phyloP scores from a whole-genome alignment of 1,284 basidiomycete species.

The Anthracocystis walkeri region DNA sequence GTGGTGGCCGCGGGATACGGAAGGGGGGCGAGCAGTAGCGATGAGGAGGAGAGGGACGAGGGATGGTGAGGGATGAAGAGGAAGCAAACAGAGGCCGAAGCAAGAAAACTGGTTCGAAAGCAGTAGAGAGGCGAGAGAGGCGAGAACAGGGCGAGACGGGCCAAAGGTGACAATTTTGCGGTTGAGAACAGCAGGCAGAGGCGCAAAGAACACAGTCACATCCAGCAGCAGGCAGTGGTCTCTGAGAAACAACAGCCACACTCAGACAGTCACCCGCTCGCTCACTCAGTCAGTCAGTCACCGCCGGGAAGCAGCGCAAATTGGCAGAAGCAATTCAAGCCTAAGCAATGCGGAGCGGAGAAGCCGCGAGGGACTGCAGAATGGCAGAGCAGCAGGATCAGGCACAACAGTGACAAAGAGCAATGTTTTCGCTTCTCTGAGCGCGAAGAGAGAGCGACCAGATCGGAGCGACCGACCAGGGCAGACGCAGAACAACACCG shows the following conservation, averaged over 20 bases:
- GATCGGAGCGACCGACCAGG: slow-evolving; percentile 13
- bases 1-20: slow-evolving; percentile 2
- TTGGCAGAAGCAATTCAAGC: background rate
- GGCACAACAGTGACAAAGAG: slow-evolving; percentile 3
- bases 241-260: too few species aligned
- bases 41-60: slow-evolving; percentile 6
- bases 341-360: background rate
- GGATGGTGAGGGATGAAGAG: background rate
- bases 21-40: background rate
- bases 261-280: too few species aligned
- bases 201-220: too few species aligned
- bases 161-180: too few species aligned
- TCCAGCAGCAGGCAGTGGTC: too few species aligned
- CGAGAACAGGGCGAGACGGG: background rate
- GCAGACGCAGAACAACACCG: slow-evolving; percentile 17
- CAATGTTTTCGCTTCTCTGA: slow-evolving; percentile 3
- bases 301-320: background rate
- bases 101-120: background rate
- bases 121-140: background rate
- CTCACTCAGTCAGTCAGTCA: too few species aligned
- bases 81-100: slow-evolving; percentile 3
- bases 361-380: background rate
- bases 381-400: background rate
- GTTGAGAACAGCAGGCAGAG: too few species aligned
- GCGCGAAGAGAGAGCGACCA: background rate